Evolutionary conservation across 495 filamentous ascomycete genomes (phyloP).

Genomic region (Glarea lozoyensis): DNA sequence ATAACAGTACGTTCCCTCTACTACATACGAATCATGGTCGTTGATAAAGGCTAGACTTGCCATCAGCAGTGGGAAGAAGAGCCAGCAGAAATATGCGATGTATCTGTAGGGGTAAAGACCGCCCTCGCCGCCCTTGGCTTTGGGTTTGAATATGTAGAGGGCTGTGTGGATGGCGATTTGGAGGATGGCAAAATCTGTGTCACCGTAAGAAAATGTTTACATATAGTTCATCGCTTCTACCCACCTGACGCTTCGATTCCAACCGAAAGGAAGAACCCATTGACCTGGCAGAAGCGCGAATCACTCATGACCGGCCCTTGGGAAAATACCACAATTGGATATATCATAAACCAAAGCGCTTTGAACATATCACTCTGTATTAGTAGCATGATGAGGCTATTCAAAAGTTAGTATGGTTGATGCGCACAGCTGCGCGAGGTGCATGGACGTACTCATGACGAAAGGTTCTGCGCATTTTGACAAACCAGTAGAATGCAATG

Average conservation of each 20-base stretch:
- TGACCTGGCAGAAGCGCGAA: conserved; percentile 54
- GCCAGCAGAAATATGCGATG: conserved; percentile 42
- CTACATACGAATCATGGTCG: conserved; percentile 40
- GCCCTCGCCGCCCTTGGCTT: conserved; percentile 32
- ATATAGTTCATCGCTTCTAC: background rate
- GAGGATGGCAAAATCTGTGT: conserved; percentile 54
- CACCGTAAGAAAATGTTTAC: conserved; percentile 6
- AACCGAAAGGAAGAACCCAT: conserved; percentile 54
- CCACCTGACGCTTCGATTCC: conserved; percentile 57
- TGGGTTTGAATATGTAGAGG: conserved; percentile 55
- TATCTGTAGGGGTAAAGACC: conserved; percentile 59
- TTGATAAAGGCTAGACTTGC: conserved; percentile 58
- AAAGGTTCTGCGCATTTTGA: conserved; percentile 63
- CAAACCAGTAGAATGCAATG: conserved; percentile 60
- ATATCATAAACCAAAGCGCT: conserved; percentile 54
- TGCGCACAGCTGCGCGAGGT: background rate
- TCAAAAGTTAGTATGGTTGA: conserved; percentile 17
- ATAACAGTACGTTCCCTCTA: conserved; percentile 57
- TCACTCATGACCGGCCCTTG: conserved; percentile 34
- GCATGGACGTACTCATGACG: conserved; percentile 55
- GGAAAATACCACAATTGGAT: conserved; percentile 41
- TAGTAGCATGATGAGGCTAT: conserved; percentile 60
- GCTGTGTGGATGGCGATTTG: conserved; percentile 64
- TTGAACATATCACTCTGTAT: conserved; percentile 63
- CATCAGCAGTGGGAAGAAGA: conserved; percentile 46